A percentile compares a stretch with the other conserved stretches of the same genome.
These are phyloP conservation scores for Sarcodon sp. DNA, from an alignment of 768 basidiomycete genomes.

Conservation along the genomic window DNA sequence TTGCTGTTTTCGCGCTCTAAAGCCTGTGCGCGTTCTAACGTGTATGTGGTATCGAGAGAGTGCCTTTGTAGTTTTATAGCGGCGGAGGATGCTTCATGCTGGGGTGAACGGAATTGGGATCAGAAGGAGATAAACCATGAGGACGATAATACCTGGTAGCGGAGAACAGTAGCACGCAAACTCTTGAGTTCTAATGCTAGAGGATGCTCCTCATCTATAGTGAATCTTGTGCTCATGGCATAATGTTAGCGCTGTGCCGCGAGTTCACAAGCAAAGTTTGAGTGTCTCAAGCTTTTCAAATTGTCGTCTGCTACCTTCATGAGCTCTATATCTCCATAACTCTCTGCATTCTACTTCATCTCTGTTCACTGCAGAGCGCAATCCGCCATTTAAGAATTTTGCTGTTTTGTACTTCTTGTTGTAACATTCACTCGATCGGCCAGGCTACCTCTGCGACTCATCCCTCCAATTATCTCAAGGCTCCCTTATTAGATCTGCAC, in stretches of 20 bases:
- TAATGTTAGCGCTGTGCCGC: background rate
- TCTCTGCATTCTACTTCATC: too few species aligned
- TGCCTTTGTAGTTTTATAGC: conserved; percentile 55
- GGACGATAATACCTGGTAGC: conserved; percentile 21
- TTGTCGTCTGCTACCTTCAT: too few species aligned
- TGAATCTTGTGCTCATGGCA: conserved; percentile 2
- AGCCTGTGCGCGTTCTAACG: conserved; percentile 29
- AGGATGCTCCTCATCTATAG: conserved; percentile 22
- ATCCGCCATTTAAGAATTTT: too few species aligned
- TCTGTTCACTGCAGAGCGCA: too few species aligned
- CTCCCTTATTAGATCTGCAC: too few species aligned
- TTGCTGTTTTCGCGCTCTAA: conserved; percentile 50
- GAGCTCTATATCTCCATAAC: too few species aligned
- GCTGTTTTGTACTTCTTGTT: too few species aligned
- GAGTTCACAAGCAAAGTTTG: too few species aligned
- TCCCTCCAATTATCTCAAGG: too few species aligned
- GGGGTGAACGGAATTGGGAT: conserved; percentile 13
- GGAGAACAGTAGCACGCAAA: conserved; percentile 18
- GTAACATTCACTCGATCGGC: too few species aligned
- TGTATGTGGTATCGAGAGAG: conserved; percentile 37
- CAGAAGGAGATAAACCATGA: background rate
- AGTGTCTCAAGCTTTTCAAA: too few species aligned
- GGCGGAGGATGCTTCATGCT: conserved; percentile 64
- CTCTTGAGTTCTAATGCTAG: conserved; percentile 22
- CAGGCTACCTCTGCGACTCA: too few species aligned